Evolutionary conservation across 345 rosid genomes (phyloP), one percentile per base, ranked within the genome.

Genomic region (Eucalyptus polybractea): DNA sequence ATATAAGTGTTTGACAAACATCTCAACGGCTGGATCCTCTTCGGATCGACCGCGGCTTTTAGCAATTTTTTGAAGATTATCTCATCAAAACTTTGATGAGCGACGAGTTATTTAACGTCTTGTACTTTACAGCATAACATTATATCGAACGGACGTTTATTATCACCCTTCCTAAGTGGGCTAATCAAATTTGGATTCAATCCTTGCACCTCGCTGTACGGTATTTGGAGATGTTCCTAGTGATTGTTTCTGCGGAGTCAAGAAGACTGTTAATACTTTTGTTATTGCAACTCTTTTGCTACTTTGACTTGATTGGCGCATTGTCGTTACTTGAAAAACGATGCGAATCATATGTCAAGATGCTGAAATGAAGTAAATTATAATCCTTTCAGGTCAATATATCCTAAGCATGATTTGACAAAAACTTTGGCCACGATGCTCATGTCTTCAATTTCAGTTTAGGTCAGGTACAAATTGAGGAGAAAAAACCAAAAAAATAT

Each of bases 401-500:
- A 56, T 24, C 13, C 6, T 24, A 8, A 56, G 29, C 29, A 56
- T 10, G 29, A 56, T 10, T 56, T 22, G 62, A 56, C 62, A 56
- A 24, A 2, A 56, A 24, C 29, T 56, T 56, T 56, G 6, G 62
- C 62, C 62, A 2, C 27, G 1, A 4, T 56, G 62, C 62, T 53
- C 0, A 56, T 24, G 62, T 10, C 6, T 56, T 24, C 62, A 4
- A 24, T 56, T 56, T 56, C 29, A 56, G 2, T 24, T 1, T 24
- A 24, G 62, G 6, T 24, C 29, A 24, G 6, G 13, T 10, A 1
- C 13, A 56, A 56, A 56, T 56, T 56, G 25, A 54, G 27, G 11
- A 9, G 0, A 2, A 56, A 22, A 22, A 22, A 54, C 2, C 2
- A 54, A 22, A 8, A 4, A n/a, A 24, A 56, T 1, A 2, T 22